Evolutionary conservation across 805 yeast species (phyloP).

Genomic region (Cyberlindnera maritima): DNA sequence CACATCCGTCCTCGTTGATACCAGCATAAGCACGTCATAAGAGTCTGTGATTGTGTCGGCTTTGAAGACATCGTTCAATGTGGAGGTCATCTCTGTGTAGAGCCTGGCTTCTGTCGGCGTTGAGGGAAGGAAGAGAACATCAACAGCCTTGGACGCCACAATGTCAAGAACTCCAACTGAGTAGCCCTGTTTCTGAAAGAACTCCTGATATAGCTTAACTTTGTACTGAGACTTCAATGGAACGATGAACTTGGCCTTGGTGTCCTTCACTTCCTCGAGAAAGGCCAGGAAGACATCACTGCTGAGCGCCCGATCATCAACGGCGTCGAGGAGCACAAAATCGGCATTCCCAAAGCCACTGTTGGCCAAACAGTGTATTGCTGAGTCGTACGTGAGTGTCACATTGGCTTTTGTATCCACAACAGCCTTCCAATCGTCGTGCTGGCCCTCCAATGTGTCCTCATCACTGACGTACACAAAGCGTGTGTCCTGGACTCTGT

Average conservation of each 20-base stretch:
- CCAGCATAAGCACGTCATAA: conserved; percentile 11
- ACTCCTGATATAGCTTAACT: background rate
- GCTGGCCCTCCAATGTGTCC: background rate
- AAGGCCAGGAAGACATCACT: conserved; percentile 13
- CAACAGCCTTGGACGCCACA: conserved; percentile 1
- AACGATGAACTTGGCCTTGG: conserved; percentile 4
- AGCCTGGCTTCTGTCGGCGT: background rate
- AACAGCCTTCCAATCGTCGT: background rate
- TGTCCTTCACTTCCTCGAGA: background rate
- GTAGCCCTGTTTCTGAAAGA: background rate
- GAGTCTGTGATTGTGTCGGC: conserved; percentile 1
- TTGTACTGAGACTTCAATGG: conserved; percentile 7
- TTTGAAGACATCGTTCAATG: conserved; percentile 1
- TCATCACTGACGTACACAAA: conserved; percentile 6
- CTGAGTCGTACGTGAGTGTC: conserved; percentile 6
- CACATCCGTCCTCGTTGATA: conserved; percentile 3
- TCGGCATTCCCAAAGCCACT: conserved; percentile 3
- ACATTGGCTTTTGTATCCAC: background rate
- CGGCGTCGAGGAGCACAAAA: conserved; percentile 11
- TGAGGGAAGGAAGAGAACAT: conserved; percentile 4
- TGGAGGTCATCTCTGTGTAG: conserved; percentile 1
- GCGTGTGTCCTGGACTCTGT: background rate
- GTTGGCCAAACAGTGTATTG: conserved; percentile 4
- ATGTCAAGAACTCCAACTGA: conserved; percentile 1
- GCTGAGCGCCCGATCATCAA: conserved; percentile 11